Evolutionary conservation across 257 asterid species (phyloP).

Genomic region (Penstemon newberryi): DNA sequence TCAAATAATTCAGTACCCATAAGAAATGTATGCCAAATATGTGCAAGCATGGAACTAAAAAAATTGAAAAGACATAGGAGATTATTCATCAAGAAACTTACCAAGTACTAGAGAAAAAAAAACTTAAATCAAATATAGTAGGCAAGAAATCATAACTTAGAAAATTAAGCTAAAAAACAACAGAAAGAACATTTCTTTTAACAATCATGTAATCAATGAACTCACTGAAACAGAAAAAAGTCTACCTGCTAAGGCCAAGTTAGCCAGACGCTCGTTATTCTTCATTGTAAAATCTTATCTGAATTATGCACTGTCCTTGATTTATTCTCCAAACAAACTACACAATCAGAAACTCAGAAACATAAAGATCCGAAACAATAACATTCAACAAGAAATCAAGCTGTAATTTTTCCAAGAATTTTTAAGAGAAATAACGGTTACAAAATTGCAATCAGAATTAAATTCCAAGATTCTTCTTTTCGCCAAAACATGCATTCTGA

Average conservation of each 20-base stretch:
- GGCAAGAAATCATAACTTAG: background rate
- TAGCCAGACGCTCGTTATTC: slow-evolving; percentile 53
- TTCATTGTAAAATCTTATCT: slow-evolving; percentile 35
- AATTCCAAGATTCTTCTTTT: background rate
- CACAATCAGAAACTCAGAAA: slow-evolving; percentile 19
- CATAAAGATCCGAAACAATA: slow-evolving; percentile 2
- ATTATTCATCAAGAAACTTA: too few species aligned
- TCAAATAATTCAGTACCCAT: background rate
- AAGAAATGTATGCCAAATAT: too few species aligned
- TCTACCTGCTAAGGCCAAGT: slow-evolving; percentile 62
- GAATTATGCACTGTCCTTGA: slow-evolving; percentile 14
- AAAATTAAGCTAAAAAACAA: background rate
- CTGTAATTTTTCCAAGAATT: slow-evolving; percentile 25
- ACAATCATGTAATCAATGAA: slow-evolving; percentile 12
- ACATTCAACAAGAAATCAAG: slow-evolving; percentile 10
- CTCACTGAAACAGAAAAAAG: background rate
- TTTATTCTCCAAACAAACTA: slow-evolving; percentile 27
- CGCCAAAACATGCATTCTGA: slow-evolving; percentile 3
- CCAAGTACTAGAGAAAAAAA: too few species aligned
- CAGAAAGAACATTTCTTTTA: background rate
- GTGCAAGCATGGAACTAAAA: background rate
- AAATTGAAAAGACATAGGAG: background rate
- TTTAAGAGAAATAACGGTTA: background rate
- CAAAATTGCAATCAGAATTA: slow-evolving; percentile 4
- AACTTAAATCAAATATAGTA: background rate